Evolutionary conservation across 1,284 basidiomycete genomes (phyloP).

Genomic region (Amylostereum chailletii): DNA sequence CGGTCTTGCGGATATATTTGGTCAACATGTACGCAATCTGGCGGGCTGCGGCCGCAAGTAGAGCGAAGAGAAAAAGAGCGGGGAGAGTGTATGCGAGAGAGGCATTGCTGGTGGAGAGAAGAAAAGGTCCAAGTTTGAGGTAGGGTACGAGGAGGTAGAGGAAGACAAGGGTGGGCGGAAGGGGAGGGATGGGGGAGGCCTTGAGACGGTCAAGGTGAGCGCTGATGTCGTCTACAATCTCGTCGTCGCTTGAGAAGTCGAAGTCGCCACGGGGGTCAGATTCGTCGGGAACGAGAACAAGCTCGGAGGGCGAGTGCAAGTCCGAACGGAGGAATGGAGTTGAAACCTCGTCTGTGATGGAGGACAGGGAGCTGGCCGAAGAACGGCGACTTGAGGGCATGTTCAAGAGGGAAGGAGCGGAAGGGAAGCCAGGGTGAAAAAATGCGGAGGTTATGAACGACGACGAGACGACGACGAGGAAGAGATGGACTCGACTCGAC

Average conservation of each 20-base stretch:
- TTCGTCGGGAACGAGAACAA: slow-evolving; percentile 51
- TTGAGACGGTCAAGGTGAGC: slow-evolving; percentile 32
- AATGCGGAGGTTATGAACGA: no score
- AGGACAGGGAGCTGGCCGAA: slow-evolving; percentile 9
- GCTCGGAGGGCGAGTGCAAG: slow-evolving; percentile 33
- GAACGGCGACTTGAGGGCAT: slow-evolving; percentile 11
- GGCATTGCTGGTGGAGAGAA: slow-evolving; percentile 38
- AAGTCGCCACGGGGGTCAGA: slow-evolving; percentile 26
- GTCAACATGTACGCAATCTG: slow-evolving; percentile 70
- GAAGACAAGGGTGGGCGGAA: slow-evolving; percentile 50
- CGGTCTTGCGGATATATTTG: slow-evolving; percentile 53
- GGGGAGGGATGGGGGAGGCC: slow-evolving; percentile 37
- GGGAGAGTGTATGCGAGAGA: slow-evolving; percentile 42
- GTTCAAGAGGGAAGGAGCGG: not conserved
- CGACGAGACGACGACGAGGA: no score
- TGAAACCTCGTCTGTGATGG: slow-evolving; percentile 1
- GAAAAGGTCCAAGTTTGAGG: slow-evolving; percentile 60
- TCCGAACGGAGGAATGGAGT: slow-evolving; percentile 6
- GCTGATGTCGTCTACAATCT: slow-evolving; percentile 24
- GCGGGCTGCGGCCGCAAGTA: slow-evolving; percentile 49
- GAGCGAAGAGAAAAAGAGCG: slow-evolving; percentile 43
- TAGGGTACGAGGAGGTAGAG: slow-evolving; percentile 62
- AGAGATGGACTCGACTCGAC: no score
- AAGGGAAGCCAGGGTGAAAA: not conserved
- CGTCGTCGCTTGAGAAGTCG: slow-evolving; percentile 43